These are phyloP conservation scores for Leccinum olivaceopallidum DNA, from an alignment of 768 basidiomycete genomes.

Conservation along the genomic window DNA sequence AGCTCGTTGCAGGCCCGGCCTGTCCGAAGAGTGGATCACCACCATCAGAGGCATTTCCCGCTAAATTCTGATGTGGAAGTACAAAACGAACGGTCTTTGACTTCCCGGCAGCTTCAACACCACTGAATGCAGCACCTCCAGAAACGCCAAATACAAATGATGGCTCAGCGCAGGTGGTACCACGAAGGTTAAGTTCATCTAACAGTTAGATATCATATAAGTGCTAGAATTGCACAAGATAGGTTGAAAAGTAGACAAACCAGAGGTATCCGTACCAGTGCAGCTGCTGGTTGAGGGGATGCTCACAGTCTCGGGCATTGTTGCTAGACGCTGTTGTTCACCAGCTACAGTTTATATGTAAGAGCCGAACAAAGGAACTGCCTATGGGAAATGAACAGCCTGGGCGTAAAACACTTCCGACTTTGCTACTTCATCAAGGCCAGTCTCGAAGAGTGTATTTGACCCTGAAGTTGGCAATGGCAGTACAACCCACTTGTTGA, in stretches of 20 bases:
- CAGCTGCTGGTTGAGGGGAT: background rate
- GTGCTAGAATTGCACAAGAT: background rate
- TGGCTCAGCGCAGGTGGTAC: background rate
- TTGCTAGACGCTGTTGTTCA: background rate
- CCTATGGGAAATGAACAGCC: background rate
- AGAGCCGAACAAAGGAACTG: background rate
- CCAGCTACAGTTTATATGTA: background rate
- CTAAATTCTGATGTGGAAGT: slow-evolving; percentile 30
- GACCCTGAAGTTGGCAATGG: background rate
- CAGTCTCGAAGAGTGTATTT: background rate
- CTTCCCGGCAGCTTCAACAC: slow-evolving; percentile 28
- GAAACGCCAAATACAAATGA: background rate
- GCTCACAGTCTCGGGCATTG: background rate
- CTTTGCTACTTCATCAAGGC: too few relatives aligned
- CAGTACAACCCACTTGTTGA: background rate
- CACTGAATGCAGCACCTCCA: slow-evolving; percentile 38
- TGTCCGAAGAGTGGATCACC: slow-evolving; percentile 61
- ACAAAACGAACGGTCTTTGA: slow-evolving; percentile 36
- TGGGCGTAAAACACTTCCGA: background rate
- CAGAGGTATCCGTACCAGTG: background rate
- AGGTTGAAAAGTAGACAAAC: background rate
- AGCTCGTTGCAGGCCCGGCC: slow-evolving; percentile 44
- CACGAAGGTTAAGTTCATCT: background rate
- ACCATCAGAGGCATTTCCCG: slow-evolving; percentile 41
- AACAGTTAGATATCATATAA: background rate